Conservation (phyloP, 2,329 filamentous ascomycete genomes). For the Bertia moriformis region DNA sequence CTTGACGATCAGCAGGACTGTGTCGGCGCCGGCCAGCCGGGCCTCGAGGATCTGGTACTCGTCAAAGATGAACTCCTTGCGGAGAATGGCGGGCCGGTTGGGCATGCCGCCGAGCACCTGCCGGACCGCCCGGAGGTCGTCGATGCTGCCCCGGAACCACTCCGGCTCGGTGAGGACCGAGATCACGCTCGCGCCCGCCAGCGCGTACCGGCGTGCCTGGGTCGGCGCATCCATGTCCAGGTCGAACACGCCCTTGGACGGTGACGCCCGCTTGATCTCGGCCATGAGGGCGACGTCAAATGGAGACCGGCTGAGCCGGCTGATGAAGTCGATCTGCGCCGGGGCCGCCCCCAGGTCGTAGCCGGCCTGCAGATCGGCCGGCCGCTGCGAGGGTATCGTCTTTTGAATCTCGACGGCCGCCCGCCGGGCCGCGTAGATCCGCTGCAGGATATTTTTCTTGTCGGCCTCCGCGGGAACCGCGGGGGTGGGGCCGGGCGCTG, state of each 20-base stretch:
- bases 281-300: conserved; percentile 90
- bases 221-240: conserved; percentile 74
- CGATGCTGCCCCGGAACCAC: conserved; percentile 97
- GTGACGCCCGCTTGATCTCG: conserved; percentile 91
- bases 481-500: conserved; percentile 12
- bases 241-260: conserved; percentile 89
- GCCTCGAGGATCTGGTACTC: conserved; percentile 97
- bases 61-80: conserved; percentile 96
- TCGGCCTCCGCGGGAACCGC: conserved; percentile 24
- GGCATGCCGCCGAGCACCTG: conserved; percentile 78
- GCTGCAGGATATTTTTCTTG: conserved; percentile 75
- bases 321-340: conserved; percentile 66
- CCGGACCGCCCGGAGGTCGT: conserved; percentile 75
- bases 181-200: conserved; percentile 89
- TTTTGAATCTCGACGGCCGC: conserved; percentile 68
- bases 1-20: conserved; percentile 90
- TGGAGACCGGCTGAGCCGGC: conserved; percentile 64
- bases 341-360: conserved; percentile 77
- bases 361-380: conserved; percentile 69
- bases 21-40: conserved; percentile 81
- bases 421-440: conserved; percentile 77
- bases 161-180: conserved; percentile 94
- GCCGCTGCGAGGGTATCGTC: conserved; percentile 68
- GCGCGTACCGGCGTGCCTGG: conserved; percentile 81
- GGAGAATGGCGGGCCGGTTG: conserved; percentile 76